Evolutionary conservation across 1,139 yeast species (phyloP).

Genomic region (Scheffersomyces titani): DNA sequence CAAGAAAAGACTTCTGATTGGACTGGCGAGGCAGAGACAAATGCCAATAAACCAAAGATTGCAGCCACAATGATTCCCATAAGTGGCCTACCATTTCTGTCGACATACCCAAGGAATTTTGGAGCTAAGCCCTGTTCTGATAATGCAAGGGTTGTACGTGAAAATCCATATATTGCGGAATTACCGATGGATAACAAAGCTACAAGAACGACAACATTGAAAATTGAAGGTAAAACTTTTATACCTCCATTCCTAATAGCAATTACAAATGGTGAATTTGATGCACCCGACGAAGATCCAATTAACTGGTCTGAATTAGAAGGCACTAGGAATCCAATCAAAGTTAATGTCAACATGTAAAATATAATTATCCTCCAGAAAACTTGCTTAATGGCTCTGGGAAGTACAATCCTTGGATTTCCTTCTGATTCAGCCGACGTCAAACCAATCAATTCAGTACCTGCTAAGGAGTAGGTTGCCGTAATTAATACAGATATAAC

Average conservation of each 20-base stretch:
- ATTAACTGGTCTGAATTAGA: constrained; percentile 12
- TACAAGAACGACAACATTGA: constrained; percentile 44
- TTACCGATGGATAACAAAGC: constrained; percentile 46
- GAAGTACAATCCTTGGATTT: constrained; percentile 40
- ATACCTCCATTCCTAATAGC: constrained; percentile 58
- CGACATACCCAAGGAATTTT: constrained; percentile 34
- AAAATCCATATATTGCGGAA: constrained; percentile 47
- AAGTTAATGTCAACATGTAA: constrained; percentile 42
- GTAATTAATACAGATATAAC: constrained; percentile 41
- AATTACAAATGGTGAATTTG: constrained; percentile 58
- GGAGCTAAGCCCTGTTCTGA: constrained; percentile 48
- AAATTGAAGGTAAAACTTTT: constrained; percentile 42
- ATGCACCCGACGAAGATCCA: constrained; percentile 21
- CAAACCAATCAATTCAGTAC: constrained; percentile 46
- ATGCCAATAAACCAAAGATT: constrained; percentile 39
- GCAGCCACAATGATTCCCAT: constrained; percentile 37
- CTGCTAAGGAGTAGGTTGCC: constrained; percentile 47
- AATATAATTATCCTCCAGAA: constrained; percentile 44
- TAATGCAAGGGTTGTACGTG: constrained; percentile 42
- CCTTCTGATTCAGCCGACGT: constrained; percentile 39
- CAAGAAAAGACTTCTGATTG: constrained; percentile 40
- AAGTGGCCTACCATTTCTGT: constrained; percentile 43
- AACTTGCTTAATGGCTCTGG: constrained; percentile 45
- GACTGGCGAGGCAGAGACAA: constrained; percentile 40
- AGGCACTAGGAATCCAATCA: constrained; percentile 45